These are phyloP conservation scores for Kodamaea fungicola DNA, from an alignment of 1,139 yeast genomes.

Conservation along the genomic window DNA sequence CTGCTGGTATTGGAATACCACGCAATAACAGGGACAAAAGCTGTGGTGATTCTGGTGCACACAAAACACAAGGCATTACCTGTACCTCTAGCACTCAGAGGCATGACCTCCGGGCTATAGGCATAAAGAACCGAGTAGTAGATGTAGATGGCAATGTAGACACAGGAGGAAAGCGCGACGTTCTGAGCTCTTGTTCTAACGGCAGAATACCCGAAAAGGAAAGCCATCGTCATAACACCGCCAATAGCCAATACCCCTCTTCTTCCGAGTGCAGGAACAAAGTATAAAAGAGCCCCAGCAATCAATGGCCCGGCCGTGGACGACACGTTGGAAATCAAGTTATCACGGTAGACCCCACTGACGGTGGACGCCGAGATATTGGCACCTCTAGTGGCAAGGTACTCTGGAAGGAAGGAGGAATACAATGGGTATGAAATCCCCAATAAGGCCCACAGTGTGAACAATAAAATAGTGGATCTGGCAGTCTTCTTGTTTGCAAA, in stretches of 20 bases:
- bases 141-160: slow-evolving; percentile 47
- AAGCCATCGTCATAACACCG: slow-evolving; percentile 49
- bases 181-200: slow-evolving; percentile 49
- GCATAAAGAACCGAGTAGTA: slow-evolving; percentile 57
- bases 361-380: slow-evolving; percentile 30
- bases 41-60: slow-evolving; percentile 44
- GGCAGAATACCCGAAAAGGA: slow-evolving; percentile 55
- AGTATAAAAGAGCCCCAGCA: slow-evolving; percentile 41
- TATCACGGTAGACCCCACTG: slow-evolving; percentile 47
- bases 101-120: slow-evolving; percentile 58
- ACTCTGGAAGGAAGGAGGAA: slow-evolving; percentile 35
- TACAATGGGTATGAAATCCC: slow-evolving; percentile 41
- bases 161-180: slow-evolving; percentile 51
- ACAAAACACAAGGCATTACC: slow-evolving; percentile 53
- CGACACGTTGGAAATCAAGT: slow-evolving; percentile 46
- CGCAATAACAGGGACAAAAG: slow-evolving; percentile 51
- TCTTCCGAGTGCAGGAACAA: slow-evolving; percentile 49
- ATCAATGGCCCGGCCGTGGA: slow-evolving; percentile 57
- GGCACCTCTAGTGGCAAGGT: slow-evolving; percentile 40
- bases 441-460: slow-evolving; percentile 33
- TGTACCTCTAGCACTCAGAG: slow-evolving; percentile 52
- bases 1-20: slow-evolving; percentile 44
- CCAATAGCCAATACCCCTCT: slow-evolving; percentile 56
- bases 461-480: slow-evolving; percentile 27
- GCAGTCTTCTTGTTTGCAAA: slow-evolving; percentile 25